These are phyloP conservation scores for Chlamydomonas reinhardtii DNA, from an alignment of 163 green algal species.

Conservation along the genomic window DNA sequence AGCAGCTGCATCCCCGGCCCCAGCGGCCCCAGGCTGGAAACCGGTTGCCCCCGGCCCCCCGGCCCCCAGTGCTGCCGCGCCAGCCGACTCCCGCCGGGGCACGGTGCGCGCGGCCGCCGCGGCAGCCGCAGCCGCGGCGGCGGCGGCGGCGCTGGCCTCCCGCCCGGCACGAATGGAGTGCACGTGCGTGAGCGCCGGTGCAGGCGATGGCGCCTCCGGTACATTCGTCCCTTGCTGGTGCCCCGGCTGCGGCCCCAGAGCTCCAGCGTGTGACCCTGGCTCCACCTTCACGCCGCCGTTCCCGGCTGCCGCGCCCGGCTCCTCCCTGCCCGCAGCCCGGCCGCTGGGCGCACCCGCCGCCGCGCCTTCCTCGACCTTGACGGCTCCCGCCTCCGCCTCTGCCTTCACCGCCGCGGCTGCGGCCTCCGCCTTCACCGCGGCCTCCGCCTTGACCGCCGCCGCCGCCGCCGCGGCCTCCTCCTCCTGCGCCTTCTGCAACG, in stretches of 20 bases:
- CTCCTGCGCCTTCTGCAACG: slow-evolving; percentile 3
- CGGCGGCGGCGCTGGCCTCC: not conserved
- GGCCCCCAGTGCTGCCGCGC: not conserved
- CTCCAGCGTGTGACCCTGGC: no score
- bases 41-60: not conserved
- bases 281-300: not conserved
- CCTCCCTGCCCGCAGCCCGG: no score
- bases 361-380: not conserved
- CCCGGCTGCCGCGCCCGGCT: no score
- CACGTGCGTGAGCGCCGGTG: not conserved
- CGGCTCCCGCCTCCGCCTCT: not conserved
- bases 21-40: not conserved
- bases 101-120: not conserved
- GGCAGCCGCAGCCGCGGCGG: not conserved
- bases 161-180: slow-evolving; percentile 17
- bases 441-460: not conserved
- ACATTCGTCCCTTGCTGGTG: no score
- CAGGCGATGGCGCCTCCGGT: no score
- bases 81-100: not conserved
- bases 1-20: not conserved
- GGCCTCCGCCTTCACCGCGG: not conserved
- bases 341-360: not conserved
- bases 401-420: not conserved
- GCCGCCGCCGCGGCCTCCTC: slow-evolving; percentile 13
- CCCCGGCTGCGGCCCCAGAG: no score